Conservation (phyloP, 371 early-diverging fungal species). For the Mortierella sp. region DNA sequence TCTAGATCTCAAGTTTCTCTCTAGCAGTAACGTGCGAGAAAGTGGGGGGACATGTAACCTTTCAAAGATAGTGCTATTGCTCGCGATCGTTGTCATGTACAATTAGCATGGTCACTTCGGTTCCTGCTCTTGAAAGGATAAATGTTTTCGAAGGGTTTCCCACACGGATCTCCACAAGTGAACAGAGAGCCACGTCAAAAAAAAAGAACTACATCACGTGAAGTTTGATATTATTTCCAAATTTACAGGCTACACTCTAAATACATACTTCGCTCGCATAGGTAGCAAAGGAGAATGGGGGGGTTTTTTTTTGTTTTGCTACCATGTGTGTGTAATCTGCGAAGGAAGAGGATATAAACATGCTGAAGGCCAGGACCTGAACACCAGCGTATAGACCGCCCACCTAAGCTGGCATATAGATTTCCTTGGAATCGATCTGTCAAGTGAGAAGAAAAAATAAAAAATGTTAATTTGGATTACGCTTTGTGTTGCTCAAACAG, state of each 20-base stretch:
- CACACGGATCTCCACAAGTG: conserved; percentile 20
- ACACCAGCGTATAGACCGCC: neutral
- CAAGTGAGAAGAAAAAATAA: neutral
- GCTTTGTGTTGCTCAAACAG: neutral
- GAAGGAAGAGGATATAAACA: no score
- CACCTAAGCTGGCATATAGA: conserved; percentile 3
- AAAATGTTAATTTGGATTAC: neutral
- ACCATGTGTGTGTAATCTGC: no score
- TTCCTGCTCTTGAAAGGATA: neutral
- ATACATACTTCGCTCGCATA: no score
- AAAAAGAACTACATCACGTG: neutral
- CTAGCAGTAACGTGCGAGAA: no score
- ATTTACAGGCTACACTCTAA: neutral
- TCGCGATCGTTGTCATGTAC: neutral
- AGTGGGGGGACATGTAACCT: no score
- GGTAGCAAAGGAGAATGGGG: no score
- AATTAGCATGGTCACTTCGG: conserved; percentile 4
- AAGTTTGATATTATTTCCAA: neutral
- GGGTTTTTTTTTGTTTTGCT: neutral
- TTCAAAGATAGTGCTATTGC: no score
- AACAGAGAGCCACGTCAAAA: neutral
- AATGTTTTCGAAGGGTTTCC: neutral
- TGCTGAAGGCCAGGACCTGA: no score
- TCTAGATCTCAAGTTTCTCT: no score
- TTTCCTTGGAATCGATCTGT: conserved; percentile 2